Base-by-base conservation (phyloP, 2,329 filamentous ascomycete genomes). In the Penicillium sp. region DNA sequence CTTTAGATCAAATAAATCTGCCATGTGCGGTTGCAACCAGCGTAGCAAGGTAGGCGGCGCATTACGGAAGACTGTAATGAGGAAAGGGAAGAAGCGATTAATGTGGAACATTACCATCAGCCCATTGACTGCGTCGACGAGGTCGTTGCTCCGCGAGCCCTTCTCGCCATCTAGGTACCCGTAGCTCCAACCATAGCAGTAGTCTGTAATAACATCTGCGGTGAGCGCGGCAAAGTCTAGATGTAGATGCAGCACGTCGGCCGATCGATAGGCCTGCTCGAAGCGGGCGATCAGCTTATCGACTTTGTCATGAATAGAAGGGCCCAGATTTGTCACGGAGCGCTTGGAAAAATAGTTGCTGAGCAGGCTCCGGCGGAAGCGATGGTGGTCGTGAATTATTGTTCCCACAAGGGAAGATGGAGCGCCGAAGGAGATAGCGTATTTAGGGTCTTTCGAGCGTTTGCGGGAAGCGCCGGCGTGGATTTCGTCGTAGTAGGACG, bases 281-380 rank as follows among this genome's bases (percentile, higher is more conserved):
- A 70, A 64, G 6, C 65, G 63, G 1, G 27, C 51, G 16, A 63
- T 64, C 8, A 74, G 61, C 35, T 66, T 62, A 7, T 66, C 61
- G 1, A 73, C 64, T 38, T 69, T 76, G 9, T 67, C 60, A 9
- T 66, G 61, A 19, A 80, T 70, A 4, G 75, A 62, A 0, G 70
- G 70, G n/a, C 75, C 70, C 1, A 78, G 65, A 6, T 55, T 55
- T 3, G 60, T 59, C 18, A 78, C 69, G 7, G 71, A 71, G 3
- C 69, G 68, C 32, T 69, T 72, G 10, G 76, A 78, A 62, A 79
- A 80, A 67, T 77, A 79, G 1, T 70, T 72, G 45, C 70, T 76
- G 41, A 79, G 51, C 2, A 74, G 69, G 13, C 59, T 67, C 35
- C 77, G 73, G 7, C 78, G 71, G 19, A 70, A 63, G 3, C 75